Percentiles rank a stretch among this genome's conserved stretches.
phyloP scores from a whole-genome alignment of 176 grass and related monocot genomes.

The Neostapfia colusana region DNA sequence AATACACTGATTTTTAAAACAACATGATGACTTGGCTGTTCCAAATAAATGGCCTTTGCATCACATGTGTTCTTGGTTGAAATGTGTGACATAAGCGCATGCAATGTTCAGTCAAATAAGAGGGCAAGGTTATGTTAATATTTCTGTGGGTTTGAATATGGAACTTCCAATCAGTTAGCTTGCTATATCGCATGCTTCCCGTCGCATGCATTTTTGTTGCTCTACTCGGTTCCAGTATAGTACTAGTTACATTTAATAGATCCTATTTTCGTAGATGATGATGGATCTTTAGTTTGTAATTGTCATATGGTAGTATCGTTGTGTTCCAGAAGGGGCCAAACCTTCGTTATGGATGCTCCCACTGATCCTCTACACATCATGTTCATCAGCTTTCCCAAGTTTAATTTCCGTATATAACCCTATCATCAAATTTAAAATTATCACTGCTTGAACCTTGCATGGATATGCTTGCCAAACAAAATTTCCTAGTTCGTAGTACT shows the following conservation, averaged over 20 bases:
- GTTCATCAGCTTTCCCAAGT: neutral
- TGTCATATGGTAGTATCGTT: neutral
- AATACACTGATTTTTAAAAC: neutral
- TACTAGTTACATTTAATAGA: neutral
- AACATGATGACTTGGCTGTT: neutral
- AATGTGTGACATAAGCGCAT: neutral
- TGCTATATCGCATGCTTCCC: constrained; percentile 44
- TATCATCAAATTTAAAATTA: neutral
- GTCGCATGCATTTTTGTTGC: neutral
- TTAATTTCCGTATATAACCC: neutral
- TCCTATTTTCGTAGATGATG: neutral
- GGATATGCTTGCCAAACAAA: neutral
- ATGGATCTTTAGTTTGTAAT: neutral
- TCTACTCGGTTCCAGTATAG: neutral
- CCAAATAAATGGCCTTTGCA: neutral
- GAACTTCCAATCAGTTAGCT: neutral
- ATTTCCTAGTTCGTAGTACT: neutral
- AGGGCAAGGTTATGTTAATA: neutral
- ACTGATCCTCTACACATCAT: neutral
- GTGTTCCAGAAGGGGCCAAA: neutral
- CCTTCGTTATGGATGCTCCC: neutral
- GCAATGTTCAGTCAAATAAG: neutral
- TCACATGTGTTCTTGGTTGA: neutral
- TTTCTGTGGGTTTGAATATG: neutral
- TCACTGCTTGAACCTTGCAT: neutral